Evolutionary conservation across 1,284 basidiomycete genomes (phyloP).

Genomic region (Phaffia rhodozyma): DNA sequence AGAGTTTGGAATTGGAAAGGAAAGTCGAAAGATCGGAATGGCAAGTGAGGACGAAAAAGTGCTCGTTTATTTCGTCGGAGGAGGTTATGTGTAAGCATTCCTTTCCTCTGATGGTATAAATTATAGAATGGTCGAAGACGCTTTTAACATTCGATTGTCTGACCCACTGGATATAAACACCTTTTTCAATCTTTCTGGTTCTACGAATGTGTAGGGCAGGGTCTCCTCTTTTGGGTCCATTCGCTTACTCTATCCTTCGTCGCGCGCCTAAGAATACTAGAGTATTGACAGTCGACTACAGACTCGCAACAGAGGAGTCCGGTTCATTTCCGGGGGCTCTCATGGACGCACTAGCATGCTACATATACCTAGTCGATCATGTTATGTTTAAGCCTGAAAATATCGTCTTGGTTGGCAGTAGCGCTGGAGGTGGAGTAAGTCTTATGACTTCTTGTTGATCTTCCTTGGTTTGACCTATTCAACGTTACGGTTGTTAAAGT

Average conservation of each 20-base stretch:
- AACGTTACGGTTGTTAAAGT: too few species aligned
- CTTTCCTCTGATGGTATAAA: background rate
- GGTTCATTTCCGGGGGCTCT: slow-evolving; percentile 49
- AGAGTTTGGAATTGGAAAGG: too few species aligned
- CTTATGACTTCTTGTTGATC: too few species aligned
- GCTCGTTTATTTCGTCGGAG: slow-evolving; percentile 14
- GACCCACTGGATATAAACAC: too few species aligned
- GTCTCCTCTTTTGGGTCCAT: slow-evolving; percentile 9
- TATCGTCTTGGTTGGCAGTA: slow-evolving; percentile 54
- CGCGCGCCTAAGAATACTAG: background rate
- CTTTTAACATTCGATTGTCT: too few species aligned
- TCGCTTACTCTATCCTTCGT: slow-evolving; percentile 4
- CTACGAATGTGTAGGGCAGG: background rate
- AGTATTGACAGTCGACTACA: slow-evolving; percentile 6
- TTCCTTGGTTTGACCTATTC: too few species aligned
- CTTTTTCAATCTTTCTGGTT: background rate
- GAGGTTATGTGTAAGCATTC: slow-evolving; percentile 11
- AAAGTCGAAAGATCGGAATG: background rate
- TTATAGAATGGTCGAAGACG: too few species aligned
- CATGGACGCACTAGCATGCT: slow-evolving; percentile 50
- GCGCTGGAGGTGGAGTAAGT: slow-evolving; percentile 47
- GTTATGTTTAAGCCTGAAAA: slow-evolving; percentile 43
- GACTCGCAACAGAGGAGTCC: background rate
- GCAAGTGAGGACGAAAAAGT: background rate
- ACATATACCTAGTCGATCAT: slow-evolving; percentile 45